Conservation (phyloP, 2,329 filamentous ascomycete genomes). For the Aspergillus sp. region DNA sequence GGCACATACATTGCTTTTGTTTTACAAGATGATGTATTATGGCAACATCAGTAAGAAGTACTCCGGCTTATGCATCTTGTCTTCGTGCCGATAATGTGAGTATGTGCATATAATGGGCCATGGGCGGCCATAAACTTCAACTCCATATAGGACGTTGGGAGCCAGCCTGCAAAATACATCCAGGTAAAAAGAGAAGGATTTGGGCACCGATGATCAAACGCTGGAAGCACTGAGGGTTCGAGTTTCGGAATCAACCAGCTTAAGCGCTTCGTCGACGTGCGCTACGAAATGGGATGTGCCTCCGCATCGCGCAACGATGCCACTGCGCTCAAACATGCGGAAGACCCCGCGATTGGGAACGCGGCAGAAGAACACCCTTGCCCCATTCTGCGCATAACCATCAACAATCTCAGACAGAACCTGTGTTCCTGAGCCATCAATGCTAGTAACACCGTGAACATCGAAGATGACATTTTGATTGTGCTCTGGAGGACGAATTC, state of each 20-base stretch:
- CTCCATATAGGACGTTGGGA: neutral
- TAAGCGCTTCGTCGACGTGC: conserved; percentile 80
- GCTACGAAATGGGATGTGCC: conserved; percentile 76
- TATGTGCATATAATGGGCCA: neutral
- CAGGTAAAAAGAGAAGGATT: neutral
- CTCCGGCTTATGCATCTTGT: neutral
- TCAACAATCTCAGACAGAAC: conserved; percentile 87
- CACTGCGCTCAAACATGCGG: conserved; percentile 70
- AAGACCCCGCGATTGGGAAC: conserved; percentile 62
- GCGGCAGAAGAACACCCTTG: conserved; percentile 58
- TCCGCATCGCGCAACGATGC: conserved; percentile 81
- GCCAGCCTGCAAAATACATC: neutral
- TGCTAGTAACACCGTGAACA: conserved; percentile 91
- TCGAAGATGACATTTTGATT: conserved; percentile 96
- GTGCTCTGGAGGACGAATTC: conserved; percentile 72
- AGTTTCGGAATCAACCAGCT: conserved; percentile 73
- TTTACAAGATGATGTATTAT: neutral
- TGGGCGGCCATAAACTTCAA: neutral
- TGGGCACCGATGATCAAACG: neutral
- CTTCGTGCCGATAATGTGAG: neutral
- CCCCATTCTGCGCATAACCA: conserved; percentile 72
- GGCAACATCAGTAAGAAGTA: neutral
- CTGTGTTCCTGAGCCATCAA: conserved; percentile 91
- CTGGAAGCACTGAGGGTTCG: neutral
- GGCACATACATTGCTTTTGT: neutral